Conservation (phyloP, 257 asterid genomes). For the Scutellaria minor region DNA sequence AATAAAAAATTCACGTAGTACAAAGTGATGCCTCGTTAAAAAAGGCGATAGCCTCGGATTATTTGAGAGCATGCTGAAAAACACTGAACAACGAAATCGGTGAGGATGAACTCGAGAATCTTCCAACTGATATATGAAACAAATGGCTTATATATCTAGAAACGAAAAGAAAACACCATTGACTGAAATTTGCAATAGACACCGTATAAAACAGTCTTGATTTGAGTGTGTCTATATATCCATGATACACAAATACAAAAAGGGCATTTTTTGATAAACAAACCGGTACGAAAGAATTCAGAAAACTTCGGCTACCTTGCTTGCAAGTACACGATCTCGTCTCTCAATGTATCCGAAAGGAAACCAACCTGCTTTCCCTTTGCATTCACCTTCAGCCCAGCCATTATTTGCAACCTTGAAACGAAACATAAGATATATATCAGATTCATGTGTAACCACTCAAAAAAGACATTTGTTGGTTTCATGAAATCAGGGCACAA, state of each 20-base stretch:
- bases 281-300: conserved; percentile 36
- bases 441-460: background rate
- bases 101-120: too few relatives aligned
- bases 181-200: too few relatives aligned
- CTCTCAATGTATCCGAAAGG: conserved; percentile 87
- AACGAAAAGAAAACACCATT: too few relatives aligned
- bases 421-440: conserved; percentile 27
- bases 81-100: too few relatives aligned
- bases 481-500: too few relatives aligned
- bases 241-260: conserved; percentile 23
- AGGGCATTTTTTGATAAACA: background rate
- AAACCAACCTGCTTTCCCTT: conserved; percentile 98
- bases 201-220: background rate
- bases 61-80: too few relatives aligned
- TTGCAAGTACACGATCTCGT: conserved; percentile 95
- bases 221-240: conserved; percentile 12
- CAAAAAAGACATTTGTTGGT: too few relatives aligned
- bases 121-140: too few relatives aligned
- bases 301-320: conserved; percentile 86
- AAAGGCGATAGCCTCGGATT: too few relatives aligned
- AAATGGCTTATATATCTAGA: too few relatives aligned
- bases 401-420: conserved; percentile 86
- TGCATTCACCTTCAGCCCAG: conserved; percentile 99
- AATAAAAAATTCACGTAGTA: too few relatives aligned
- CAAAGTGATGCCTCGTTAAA: too few relatives aligned